These are phyloP conservation scores for Periconia sp. DNA, from an alignment of 2,329 filamentous ascomycete genomes.

Conservation along the genomic window DNA sequence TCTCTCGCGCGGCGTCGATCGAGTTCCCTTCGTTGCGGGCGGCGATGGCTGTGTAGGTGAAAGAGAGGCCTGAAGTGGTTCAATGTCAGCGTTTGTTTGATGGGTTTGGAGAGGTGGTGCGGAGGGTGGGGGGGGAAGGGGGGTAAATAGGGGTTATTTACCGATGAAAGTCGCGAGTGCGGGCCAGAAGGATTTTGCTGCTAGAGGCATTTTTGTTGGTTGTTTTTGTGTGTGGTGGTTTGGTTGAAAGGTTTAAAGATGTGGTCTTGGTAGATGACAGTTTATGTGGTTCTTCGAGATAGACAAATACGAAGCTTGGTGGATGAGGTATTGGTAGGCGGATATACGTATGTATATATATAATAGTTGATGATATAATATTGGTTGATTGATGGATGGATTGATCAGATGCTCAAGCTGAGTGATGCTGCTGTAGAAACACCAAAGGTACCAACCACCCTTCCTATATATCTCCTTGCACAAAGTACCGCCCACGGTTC, in stretches of 20 bases:
- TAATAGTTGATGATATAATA: too few relatives aligned
- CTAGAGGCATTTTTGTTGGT: slow-evolving; percentile 26
- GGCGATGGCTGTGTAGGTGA: slow-evolving; percentile 37
- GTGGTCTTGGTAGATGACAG: neutral
- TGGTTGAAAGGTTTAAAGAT: slow-evolving; percentile 1
- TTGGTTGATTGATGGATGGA: too few relatives aligned
- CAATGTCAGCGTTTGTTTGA: neutral
- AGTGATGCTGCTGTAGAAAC: slow-evolving; percentile 8
- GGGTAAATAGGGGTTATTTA: too few relatives aligned
- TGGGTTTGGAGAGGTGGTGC: neutral
- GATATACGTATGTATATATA: too few relatives aligned
- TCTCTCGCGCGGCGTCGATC: slow-evolving; percentile 33
- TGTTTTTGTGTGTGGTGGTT: neutral
- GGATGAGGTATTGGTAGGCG: too few relatives aligned
- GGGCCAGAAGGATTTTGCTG: slow-evolving; percentile 35
- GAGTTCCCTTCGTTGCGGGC: slow-evolving; percentile 35
- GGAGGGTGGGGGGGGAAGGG: too few relatives aligned
- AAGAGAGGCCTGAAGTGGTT: slow-evolving; percentile 19
- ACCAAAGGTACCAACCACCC: slow-evolving; percentile 4
- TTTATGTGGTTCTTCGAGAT: too few relatives aligned
- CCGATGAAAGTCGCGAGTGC: slow-evolving; percentile 35
- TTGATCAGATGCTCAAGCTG: neutral
- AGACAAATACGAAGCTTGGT: too few relatives aligned
- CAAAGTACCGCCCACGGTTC: slow-evolving; percentile 3
- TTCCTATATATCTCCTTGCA: slow-evolving; percentile 8